Evolutionary conservation across 306 rosid species (phyloP).

Genomic region (Cucurbita argyrosperma): DNA sequence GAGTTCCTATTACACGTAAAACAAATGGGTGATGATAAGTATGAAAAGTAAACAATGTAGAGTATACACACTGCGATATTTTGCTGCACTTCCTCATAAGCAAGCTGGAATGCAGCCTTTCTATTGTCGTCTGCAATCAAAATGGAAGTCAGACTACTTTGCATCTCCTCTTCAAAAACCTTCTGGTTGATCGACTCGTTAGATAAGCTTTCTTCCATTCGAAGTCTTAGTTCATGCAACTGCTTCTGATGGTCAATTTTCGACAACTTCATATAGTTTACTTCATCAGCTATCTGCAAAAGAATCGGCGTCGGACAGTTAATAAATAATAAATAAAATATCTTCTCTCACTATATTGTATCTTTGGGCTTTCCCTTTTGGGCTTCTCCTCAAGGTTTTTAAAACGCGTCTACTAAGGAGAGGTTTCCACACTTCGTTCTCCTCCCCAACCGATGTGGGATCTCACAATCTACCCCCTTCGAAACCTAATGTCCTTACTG

Average conservation of each 20-base stretch:
- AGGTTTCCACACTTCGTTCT: too few relatives aligned
- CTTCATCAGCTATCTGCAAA: slow-evolving; percentile 76
- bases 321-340: slow-evolving; percentile 6
- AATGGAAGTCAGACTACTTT: slow-evolving; percentile 45
- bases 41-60: slow-evolving; percentile 7
- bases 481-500: too few relatives aligned
- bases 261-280: slow-evolving; percentile 46
- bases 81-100: slow-evolving; percentile 82
- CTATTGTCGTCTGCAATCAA: slow-evolving; percentile 65
- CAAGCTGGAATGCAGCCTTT: slow-evolving; percentile 75
- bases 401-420: too few relatives aligned
- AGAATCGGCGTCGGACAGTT: slow-evolving; percentile 2
- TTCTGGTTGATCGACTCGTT: slow-evolving; percentile 48
- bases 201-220: slow-evolving; percentile 49
- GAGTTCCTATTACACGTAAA: background rate
- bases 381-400: too few relatives aligned
- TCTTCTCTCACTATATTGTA: background rate
- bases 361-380: too few relatives aligned
- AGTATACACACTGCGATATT: slow-evolving; percentile 59
- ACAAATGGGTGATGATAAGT: background rate
- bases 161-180: slow-evolving; percentile 70
- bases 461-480: too few relatives aligned
- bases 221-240: slow-evolving; percentile 53
- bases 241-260: slow-evolving; percentile 59
- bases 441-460: too few relatives aligned